These are phyloP conservation scores for Tetrapisispora phaffii DNA, from an alignment of 805 yeast species.

Conservation along the genomic window DNA sequence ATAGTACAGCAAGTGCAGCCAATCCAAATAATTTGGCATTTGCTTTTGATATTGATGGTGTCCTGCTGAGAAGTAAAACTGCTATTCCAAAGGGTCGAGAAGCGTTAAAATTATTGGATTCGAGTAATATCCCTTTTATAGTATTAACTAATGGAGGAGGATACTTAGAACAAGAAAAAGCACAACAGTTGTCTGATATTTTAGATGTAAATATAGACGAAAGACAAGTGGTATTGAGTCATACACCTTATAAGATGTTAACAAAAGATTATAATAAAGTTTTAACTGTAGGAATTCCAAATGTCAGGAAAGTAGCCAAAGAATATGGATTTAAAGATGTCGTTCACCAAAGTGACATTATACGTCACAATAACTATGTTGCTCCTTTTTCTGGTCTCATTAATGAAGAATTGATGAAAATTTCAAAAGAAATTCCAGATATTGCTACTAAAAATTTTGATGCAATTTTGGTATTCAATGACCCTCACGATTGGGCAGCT, in stretches of 20 bases:
- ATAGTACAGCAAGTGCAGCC: background rate
- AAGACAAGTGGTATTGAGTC: constrained; percentile 71
- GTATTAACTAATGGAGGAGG: constrained; percentile 91
- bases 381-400: constrained; percentile 78
- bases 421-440: constrained; percentile 24
- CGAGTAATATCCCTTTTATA: constrained; percentile 61
- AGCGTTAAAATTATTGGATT: constrained; percentile 46
- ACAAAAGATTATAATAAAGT: constrained; percentile 49
- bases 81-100: constrained; percentile 57
- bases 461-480: constrained; percentile 75
- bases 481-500: constrained; percentile 80
- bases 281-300: constrained; percentile 67
- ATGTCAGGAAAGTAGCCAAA: constrained; percentile 62
- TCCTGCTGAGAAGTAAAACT: constrained; percentile 60
- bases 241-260: constrained; percentile 70
- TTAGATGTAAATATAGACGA: constrained; percentile 39
- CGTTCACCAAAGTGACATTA: constrained; percentile 60
- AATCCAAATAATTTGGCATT: constrained; percentile 11
- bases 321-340: constrained; percentile 73
- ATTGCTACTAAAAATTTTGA: constrained; percentile 42
- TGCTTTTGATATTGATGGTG: constrained; percentile 67
- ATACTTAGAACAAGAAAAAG: constrained; percentile 50
- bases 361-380: constrained; percentile 45
- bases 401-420: constrained; percentile 35
- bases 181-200: constrained; percentile 38